Evolutionary conservation across 140 eudicot species (phyloP).

Genomic region (Anethum foeniculum): DNA sequence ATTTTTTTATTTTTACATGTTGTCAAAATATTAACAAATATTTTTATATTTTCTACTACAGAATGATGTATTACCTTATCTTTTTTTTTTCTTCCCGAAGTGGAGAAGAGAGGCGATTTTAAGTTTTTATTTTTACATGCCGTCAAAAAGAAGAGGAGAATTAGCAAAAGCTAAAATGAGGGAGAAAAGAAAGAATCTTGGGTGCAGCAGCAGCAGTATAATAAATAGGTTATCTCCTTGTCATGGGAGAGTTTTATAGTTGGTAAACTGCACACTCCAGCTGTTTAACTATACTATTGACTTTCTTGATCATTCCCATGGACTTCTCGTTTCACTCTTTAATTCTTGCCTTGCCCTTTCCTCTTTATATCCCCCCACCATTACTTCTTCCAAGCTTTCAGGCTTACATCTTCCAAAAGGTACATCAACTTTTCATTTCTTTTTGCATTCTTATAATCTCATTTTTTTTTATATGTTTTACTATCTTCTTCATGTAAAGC

Average conservation of each 20-base stretch:
- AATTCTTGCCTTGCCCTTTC: not conserved
- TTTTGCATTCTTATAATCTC: not conserved
- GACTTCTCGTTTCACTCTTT: not conserved
- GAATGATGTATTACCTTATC: too few species aligned
- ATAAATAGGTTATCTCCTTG: not conserved
- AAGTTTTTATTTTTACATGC: too few species aligned
- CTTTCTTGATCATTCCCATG: constrained; percentile 4
- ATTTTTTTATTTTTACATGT: too few species aligned
- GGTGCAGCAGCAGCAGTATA: not conserved
- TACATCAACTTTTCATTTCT: not conserved
- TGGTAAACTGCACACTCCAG: constrained; percentile 5
- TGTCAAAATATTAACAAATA: too few species aligned
- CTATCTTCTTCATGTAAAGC: not conserved
- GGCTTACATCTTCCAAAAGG: not conserved
- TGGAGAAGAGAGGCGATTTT: too few species aligned
- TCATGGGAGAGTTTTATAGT: not conserved
- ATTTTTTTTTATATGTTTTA: not conserved
- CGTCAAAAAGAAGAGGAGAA: too few species aligned
- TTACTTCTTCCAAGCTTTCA: not conserved
- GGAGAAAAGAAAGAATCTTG: not conserved
- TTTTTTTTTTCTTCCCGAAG: too few species aligned
- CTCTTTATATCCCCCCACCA: not conserved
- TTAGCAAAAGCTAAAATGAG: not conserved
- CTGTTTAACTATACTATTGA: not conserved
- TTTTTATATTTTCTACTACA: too few species aligned